Percentiles rank a stretch among this genome's conserved stretches.
These are phyloP conservation scores for Coniella lustricola DNA, from an alignment of 2,329 filamentous ascomycete genomes.

Conservation along the genomic window DNA sequence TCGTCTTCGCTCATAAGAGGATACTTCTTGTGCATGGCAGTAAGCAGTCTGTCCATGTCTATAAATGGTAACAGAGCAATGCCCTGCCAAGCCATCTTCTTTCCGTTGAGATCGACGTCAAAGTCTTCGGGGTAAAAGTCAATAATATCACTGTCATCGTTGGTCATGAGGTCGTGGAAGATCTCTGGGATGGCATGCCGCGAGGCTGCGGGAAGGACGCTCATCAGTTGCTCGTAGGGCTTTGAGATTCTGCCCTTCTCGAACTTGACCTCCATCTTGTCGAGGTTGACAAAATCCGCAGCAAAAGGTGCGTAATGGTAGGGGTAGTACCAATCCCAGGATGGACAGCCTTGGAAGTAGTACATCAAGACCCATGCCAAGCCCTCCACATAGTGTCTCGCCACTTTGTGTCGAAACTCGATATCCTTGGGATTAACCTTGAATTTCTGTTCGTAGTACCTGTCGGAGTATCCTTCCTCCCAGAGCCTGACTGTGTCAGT, in stretches of 20 bases:
- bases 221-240: slow-evolving; percentile 97
- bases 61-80: slow-evolving; percentile 93
- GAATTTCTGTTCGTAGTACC: slow-evolving; percentile 98
- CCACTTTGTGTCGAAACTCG: slow-evolving; percentile 83
- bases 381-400: slow-evolving; percentile 86
- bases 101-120: slow-evolving; percentile 87
- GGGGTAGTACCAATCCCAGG: slow-evolving; percentile 99
- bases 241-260: slow-evolving; percentile 77
- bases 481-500: slow-evolving; percentile 82
- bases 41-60: slow-evolving; percentile 77
- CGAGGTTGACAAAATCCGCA: slow-evolving; percentile 82
- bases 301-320: slow-evolving; percentile 98
- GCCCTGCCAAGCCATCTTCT: slow-evolving; percentile 98
- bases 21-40: slow-evolving; percentile 77
- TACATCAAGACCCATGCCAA: slow-evolving; percentile 93
- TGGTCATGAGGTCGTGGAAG: slow-evolving; percentile 86
- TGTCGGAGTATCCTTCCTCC: slow-evolving; percentile 91
- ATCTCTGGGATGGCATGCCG: slow-evolving; percentile 82
- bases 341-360: slow-evolving; percentile 96
- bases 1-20: slow-evolving; percentile 73
- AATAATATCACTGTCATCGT: slow-evolving; percentile 83
- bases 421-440: slow-evolving; percentile 72
- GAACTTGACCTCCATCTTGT: slow-evolving; percentile 72
- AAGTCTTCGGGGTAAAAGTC: slow-evolving; percentile 98
- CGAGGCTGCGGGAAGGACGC: slow-evolving; percentile 87